Base-by-base conservation (phyloP, 176 grass and related monocot species). In the Typha latifolia region DNA sequence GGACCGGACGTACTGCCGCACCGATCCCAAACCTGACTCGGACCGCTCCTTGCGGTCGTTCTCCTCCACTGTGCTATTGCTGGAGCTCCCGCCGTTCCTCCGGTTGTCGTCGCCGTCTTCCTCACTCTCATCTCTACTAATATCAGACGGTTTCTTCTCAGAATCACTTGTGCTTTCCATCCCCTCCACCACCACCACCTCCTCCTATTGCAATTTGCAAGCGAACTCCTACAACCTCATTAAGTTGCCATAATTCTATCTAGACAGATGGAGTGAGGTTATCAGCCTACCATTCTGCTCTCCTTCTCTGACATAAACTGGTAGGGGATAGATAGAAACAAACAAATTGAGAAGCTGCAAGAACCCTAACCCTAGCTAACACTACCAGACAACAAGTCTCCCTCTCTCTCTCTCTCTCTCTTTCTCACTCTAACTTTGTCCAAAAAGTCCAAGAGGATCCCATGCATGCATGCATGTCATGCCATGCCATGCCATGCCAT, bases 21-120 rank as follows among this genome's bases (percentile, higher is more conserved):
- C 83, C 5, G 77, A 66, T 1, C 80, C 51, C 0, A 48, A 64
- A 3, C 51, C 12, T 51, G 37, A 43, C 37, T 10, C 37, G 7
- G 37, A 43, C 37, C 0, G 5, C 5, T 26, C 11, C 70, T 75
- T 67, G 56, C 49, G 68, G 13, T 51, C 7, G 26, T 72, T 69
- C 32, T 78, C 87, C 70, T 90, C 87, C 77, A 90, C 80, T 23
- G 80, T 86, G 82, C 86, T 85, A 22, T 48, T 81, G 66, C 63
- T 82, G 4, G 84, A 86, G 67, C 80, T 84, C 48, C 74, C 56
- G 14, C 1, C 56, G 0, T 12, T 69, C 13, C 5, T 49, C 5
- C 8, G n/a, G 53, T 11, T 9, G 22, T 59, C 20, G 18, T 59
- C 53, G 16, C 20, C 53, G 16, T 59, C 53, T 59, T 21, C 53